Conservation (phyloP, 192 early-diverging fungal species). For the Phlyctochytrium arcticum region DNA sequence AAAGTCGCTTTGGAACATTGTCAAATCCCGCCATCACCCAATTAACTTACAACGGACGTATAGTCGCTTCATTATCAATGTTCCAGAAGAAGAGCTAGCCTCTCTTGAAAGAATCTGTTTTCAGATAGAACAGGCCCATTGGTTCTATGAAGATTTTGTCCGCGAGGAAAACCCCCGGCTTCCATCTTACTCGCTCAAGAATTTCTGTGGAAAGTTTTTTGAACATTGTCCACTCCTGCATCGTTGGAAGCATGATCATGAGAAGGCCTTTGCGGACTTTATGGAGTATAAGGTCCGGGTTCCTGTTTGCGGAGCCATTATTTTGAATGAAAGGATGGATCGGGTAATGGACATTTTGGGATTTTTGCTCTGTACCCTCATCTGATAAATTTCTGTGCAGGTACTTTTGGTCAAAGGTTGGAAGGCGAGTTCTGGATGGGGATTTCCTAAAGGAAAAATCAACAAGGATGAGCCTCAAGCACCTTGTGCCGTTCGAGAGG, state of each 20-base stretch:
- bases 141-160: slow-evolving; percentile 99
- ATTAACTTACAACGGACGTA: not conserved
- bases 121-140: slow-evolving; percentile 98
- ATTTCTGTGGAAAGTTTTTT: slow-evolving; percentile 67
- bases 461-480: slow-evolving; percentile 91
- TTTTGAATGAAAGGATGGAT: slow-evolving; percentile 77
- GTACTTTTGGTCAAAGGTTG: slow-evolving; percentile 88
- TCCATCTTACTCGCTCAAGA: slow-evolving; percentile 78
- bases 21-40: not conserved
- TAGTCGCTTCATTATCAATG: slow-evolving; percentile 97
- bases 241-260: slow-evolving; percentile 84
- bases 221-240: slow-evolving; percentile 85
- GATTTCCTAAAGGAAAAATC: slow-evolving; percentile 99
- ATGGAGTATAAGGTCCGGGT: slow-evolving; percentile 94
- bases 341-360: slow-evolving; percentile 45
- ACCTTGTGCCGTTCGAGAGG: slow-evolving; percentile 88
- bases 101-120: slow-evolving; percentile 97
- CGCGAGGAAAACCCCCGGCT: slow-evolving; percentile 75
- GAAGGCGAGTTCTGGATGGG: slow-evolving; percentile 86
- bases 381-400: slow-evolving; percentile 3
- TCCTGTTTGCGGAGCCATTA: slow-evolving; percentile 96
- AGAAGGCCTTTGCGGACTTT: slow-evolving; percentile 85
- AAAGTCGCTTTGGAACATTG: slow-evolving; percentile 1
- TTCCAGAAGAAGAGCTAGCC: slow-evolving; percentile 89
- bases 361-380: not conserved